Evolutionary conservation across 257 asterid genomes (phyloP).

Genomic region (Nicotiana noctiflora): DNA sequence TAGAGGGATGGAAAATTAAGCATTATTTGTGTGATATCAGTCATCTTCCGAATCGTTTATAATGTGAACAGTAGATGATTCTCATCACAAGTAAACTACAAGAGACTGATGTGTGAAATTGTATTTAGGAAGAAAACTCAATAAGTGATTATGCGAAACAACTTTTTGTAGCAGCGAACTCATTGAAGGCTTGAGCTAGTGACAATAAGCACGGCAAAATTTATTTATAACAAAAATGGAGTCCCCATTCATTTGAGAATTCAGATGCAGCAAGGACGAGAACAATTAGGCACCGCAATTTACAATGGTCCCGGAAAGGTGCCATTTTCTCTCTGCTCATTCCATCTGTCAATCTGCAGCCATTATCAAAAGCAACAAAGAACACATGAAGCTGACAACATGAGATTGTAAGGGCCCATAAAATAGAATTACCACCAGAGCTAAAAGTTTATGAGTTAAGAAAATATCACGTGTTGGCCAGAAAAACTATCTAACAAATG

Average conservation of each 20-base stretch:
- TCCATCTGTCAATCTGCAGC: conserved; percentile 88
- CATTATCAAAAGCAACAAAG: conserved; percentile 6
- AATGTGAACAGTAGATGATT: background rate
- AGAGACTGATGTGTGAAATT: background rate
- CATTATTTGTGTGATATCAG: background rate
- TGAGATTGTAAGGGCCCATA: background rate
- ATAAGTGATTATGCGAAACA: background rate
- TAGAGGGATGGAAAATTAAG: background rate
- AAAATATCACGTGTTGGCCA: background rate
- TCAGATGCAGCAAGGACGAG: conserved; percentile 17
- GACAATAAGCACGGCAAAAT: conserved; percentile 18
- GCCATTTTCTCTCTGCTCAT: conserved; percentile 96
- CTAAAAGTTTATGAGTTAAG: background rate
- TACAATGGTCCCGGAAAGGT: conserved; percentile 93
- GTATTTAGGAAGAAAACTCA: background rate
- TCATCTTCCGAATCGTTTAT: background rate
- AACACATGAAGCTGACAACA: background rate
- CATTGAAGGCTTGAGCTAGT: conserved; percentile 16
- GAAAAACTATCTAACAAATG: background rate
- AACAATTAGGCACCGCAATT: conserved; percentile 18
- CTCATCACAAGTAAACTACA: background rate
- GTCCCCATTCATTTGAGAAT: conserved; percentile 20
- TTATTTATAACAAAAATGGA: conserved; percentile 24
- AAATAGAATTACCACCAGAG: background rate
- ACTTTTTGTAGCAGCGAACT: conserved; percentile 1